Conservation (phyloP, 176 grass and related monocot genomes). For the Themeda triandra region DNA sequence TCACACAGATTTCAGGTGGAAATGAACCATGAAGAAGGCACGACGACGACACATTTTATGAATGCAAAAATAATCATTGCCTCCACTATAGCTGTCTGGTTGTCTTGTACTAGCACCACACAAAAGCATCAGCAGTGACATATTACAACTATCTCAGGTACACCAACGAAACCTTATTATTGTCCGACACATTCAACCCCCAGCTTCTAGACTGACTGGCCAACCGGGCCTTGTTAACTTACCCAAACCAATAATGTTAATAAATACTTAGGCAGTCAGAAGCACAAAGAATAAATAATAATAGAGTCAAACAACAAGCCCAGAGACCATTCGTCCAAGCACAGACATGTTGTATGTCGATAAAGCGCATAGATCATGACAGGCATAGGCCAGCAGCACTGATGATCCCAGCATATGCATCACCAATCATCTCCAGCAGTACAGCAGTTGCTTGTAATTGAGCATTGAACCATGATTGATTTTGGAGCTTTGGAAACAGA, state of each 20-base stretch:
- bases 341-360: constrained; percentile 17
- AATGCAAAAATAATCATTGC: constrained; percentile 45
- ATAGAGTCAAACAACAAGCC: constrained; percentile 55
- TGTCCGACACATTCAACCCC: constrained; percentile 27
- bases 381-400: constrained; percentile 49
- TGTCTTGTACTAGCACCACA: constrained; percentile 42
- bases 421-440: constrained; percentile 53
- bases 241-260: constrained; percentile 77
- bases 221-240: constrained; percentile 62
- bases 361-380: constrained; percentile 46
- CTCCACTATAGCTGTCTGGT: constrained; percentile 30
- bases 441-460: constrained; percentile 33
- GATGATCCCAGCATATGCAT: constrained; percentile 51
- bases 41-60: not conserved
- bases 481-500: not conserved
- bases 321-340: constrained; percentile 43
- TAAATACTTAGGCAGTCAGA: constrained; percentile 46
- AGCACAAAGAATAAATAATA: constrained; percentile 73
- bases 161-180: constrained; percentile 48
- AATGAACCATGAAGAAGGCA: not conserved
- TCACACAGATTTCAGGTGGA: not conserved
- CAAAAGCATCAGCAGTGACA: constrained; percentile 40
- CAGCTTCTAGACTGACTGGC: constrained; percentile 41
- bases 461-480: not conserved
- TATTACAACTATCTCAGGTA: constrained; percentile 49